Conservation (phyloP, 2,329 filamentous ascomycete species). For the Leptographium procerum region DNA sequence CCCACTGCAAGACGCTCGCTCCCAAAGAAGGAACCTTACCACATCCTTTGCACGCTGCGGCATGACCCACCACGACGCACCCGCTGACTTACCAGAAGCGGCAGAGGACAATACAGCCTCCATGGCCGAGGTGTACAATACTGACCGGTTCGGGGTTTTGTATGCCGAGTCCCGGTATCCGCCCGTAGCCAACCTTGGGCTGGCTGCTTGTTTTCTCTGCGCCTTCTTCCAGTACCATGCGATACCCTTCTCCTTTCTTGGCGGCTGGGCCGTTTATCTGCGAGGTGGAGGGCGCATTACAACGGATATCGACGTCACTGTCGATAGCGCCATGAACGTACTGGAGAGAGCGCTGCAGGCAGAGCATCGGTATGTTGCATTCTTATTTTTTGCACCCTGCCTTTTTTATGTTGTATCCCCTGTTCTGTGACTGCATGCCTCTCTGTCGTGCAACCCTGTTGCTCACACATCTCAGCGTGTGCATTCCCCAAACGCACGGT, state of each 20-base stretch:
- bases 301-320: slow-evolving; percentile 9
- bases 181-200: slow-evolving; percentile 6
- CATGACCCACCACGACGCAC: not conserved
- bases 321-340: slow-evolving; percentile 3
- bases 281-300: slow-evolving; percentile 7
- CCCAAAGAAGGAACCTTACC: not conserved
- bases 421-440: not conserved
- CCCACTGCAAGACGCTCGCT: not conserved
- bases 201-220: slow-evolving; percentile 9
- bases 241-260: slow-evolving; percentile 9
- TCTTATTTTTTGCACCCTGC: not conserved
- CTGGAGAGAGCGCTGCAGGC: slow-evolving; percentile 4
- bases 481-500: slow-evolving; percentile 8
- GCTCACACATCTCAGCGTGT: slow-evolving; percentile 5
- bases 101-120: not conserved
- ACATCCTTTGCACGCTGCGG: not conserved
- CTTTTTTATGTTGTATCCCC: not conserved
- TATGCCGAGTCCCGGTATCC: slow-evolving; percentile 5
- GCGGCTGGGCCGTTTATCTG: slow-evolving; percentile 11
- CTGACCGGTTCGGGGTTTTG: slow-evolving; percentile 10
- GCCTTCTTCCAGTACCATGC: slow-evolving; percentile 5
- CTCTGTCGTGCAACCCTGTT: not conserved
- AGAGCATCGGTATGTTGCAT: slow-evolving; percentile 3
- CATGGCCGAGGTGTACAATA: slow-evolving; percentile 12
- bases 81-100: not conserved